Evolutionary conservation across 148 eudicot species (phyloP).

Genomic region (Rhododendron williamsianum): DNA sequence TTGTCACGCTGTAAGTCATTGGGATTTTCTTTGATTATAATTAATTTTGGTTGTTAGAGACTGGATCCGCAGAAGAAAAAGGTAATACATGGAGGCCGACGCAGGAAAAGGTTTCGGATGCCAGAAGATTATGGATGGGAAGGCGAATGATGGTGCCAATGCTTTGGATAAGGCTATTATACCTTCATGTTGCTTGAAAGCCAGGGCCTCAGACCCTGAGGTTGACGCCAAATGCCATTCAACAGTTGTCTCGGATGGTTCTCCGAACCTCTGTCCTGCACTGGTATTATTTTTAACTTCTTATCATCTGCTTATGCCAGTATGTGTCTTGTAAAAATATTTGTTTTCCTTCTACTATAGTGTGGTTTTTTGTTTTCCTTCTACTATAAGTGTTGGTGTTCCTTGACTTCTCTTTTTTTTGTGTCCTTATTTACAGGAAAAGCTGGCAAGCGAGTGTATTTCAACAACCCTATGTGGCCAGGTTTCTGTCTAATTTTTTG

Average conservation of each 20-base stretch:
- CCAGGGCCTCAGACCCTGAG: constrained; percentile 56
- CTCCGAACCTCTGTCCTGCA: constrained; percentile 47
- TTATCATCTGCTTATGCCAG: not conserved
- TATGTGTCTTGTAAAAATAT: not conserved
- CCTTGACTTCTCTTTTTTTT: constrained; percentile 6
- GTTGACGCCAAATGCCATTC: constrained; percentile 74
- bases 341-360: not conserved
- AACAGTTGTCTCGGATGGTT: constrained; percentile 99
- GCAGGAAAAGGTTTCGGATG: constrained; percentile 65
- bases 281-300: constrained; percentile 42
- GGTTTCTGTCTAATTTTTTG: constrained; percentile 33
- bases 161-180: constrained; percentile 32
- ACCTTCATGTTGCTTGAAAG: constrained; percentile 88
- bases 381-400: not conserved
- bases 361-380: constrained; percentile 2
- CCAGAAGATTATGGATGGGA: constrained; percentile 78
- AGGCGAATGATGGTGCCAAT: constrained; percentile 41
- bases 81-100: constrained; percentile 56
- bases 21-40: not conserved
- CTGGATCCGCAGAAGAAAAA: constrained; percentile 71
- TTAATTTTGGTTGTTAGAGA: constrained; percentile 43
- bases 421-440: constrained; percentile 33
- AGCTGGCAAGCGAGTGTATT: constrained; percentile 48
- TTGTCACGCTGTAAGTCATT: not conserved
- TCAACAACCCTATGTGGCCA: constrained; percentile 99